Percentiles rank a stretch among this genome's conserved stretches.
Evolutionary conservation across 306 rosid genomes (phyloP).

Genomic region (Hylodesmum podocarpum): DNA sequence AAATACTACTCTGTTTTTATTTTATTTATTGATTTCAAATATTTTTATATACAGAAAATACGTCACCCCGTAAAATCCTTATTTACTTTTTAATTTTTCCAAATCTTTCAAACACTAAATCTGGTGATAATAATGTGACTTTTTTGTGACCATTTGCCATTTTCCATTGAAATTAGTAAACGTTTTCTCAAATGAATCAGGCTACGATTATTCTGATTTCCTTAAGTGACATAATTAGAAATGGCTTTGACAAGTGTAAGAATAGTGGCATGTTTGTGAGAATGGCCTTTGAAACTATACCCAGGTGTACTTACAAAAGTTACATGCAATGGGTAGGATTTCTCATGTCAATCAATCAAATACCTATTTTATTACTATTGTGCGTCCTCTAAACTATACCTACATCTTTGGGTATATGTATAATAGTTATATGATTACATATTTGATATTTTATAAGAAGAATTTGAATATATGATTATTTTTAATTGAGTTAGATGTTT

Average conservation of each 20-base stretch:
- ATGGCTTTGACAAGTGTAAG: background rate
- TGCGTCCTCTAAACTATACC: too few relatives aligned
- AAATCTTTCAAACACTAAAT: background rate
- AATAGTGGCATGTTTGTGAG: background rate
- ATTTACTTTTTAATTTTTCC: background rate
- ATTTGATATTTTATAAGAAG: background rate
- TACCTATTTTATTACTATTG: too few relatives aligned
- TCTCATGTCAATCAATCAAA: too few relatives aligned
- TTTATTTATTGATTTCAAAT: background rate
- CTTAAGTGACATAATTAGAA: background rate
- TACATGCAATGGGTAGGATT: too few relatives aligned
- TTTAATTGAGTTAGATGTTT: too few relatives aligned
- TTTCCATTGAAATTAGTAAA: background rate
- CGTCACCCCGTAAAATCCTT: background rate
- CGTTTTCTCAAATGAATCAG: background rate
- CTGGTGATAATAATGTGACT: background rate
- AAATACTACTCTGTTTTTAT: background rate
- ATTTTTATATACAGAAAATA: background rate
- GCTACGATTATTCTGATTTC: background rate
- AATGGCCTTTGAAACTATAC: background rate
- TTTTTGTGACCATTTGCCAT: background rate
- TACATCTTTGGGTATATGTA: too few relatives aligned
- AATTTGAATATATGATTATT: background rate
- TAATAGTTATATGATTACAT: too few relatives aligned
- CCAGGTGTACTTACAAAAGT: background rate